Percentiles rank a stretch among this genome's conserved stretches.
phyloP scores from a whole-genome alignment of 768 basidiomycete genomes.

The Phylloporus sp. region DNA sequence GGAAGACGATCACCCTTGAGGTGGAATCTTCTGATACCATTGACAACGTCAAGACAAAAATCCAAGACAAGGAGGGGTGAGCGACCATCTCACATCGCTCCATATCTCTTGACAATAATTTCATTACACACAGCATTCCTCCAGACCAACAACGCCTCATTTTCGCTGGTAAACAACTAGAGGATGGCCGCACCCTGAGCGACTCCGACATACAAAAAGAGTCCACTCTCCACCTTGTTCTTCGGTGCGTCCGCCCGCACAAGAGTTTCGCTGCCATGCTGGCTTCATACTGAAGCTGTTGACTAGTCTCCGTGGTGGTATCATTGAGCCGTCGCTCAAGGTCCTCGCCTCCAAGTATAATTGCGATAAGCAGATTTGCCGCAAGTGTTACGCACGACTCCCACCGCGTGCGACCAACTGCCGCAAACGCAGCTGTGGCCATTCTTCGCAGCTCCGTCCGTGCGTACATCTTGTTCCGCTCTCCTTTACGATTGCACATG shows the following conservation, averaged over 20 bases:
- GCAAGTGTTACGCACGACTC: conserved; percentile 99
- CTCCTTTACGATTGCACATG: not conserved
- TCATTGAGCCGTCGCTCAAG: conserved; percentile 99
- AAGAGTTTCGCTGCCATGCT: not conserved
- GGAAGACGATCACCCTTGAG: conserved; percentile 30
- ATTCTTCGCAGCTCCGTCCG: conserved; percentile 90
- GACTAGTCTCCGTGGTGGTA: conserved; percentile 52
- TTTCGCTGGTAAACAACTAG: conserved; percentile 95
- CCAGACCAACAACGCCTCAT: conserved; percentile 28
- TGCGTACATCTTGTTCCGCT: conserved; percentile 38
- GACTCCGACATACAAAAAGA: conserved; percentile 99
- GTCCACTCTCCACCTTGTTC: conserved; percentile 95
- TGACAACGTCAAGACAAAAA: conserved; percentile 28
- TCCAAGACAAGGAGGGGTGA: conserved; percentile 70
- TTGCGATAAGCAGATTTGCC: conserved; percentile 99
- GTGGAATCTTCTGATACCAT: conserved; percentile 28
- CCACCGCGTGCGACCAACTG: conserved; percentile 99
- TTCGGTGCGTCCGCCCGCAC: conserved; percentile 59
- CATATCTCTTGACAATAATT: not conserved
- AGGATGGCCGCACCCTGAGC: conserved; percentile 92
- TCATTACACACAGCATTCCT: conserved; percentile 32
- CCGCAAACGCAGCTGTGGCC: conserved; percentile 90
- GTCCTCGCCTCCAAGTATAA: conserved; percentile 97
- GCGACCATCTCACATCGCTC: conserved; percentile 1
- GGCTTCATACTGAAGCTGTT: not conserved